Percentiles rank a stretch among this genome's conserved stretches.
phyloP scores from a whole-genome alignment of 768 basidiomycete genomes.

The Lentinula boryana region DNA sequence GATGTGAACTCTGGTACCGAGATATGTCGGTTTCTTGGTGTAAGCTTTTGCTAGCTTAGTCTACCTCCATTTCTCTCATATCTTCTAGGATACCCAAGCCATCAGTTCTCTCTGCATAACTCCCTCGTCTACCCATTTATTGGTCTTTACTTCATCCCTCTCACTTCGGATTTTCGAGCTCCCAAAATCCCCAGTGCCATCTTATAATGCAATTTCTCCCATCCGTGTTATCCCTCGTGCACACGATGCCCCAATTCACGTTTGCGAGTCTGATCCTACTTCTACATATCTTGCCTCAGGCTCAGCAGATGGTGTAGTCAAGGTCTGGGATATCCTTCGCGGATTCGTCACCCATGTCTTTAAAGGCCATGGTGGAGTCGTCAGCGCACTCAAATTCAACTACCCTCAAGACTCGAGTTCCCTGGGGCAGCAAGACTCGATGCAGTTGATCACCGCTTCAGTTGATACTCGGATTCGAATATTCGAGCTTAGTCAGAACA shows the following conservation, averaged over 20 bases:
- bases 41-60: conserved; percentile 34
- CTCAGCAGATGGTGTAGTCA: conserved; percentile 93
- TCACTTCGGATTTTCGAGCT: conserved; percentile 82
- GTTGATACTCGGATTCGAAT: conserved; percentile 91
- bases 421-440: conserved; percentile 39
- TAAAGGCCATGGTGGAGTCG: conserved; percentile 96
- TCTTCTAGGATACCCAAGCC: conserved; percentile 69
- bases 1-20: conserved; percentile 68
- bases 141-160: conserved; percentile 77
- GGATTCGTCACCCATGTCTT: conserved; percentile 93
- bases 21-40: conserved; percentile 79
- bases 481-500: conserved; percentile 73
- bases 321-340: conserved; percentile 88
- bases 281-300: conserved; percentile 93
- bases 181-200: conserved; percentile 39
- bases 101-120: conserved; percentile 83
- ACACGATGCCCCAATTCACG: conserved; percentile 92
- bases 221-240: conserved; percentile 74
- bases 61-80: neutral
- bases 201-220: conserved; percentile 54
- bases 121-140: conserved; percentile 64
- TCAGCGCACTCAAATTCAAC: conserved; percentile 85
- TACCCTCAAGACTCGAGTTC: conserved; percentile 59
- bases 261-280: conserved; percentile 78
- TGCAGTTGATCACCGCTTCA: conserved; percentile 86